Base-by-base conservation (phyloP, 1,139 yeast genomes). In the Suhomyces chickasaworum region DNA sequence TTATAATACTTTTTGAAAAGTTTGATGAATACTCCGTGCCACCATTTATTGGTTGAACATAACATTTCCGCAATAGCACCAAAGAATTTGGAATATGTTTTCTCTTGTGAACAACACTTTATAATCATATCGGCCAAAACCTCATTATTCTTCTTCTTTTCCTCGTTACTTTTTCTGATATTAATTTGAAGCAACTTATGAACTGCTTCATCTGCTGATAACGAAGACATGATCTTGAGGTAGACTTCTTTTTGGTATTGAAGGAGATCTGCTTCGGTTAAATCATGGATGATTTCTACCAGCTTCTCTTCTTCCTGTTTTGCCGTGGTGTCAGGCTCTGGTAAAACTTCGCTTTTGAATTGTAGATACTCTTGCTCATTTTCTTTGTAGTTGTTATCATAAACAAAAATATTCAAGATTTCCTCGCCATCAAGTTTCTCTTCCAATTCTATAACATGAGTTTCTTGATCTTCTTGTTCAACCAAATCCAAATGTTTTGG, bases 161-260 rank as follows among this genome's bases (percentile, higher is more conserved):
- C 77, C 37, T 75, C 74, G 18, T 65, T 63, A 0, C 65, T 63
- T 40, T 67, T 72, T 5, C 68, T 63, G 2, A 75, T 63, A 4
- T 73, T 65, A 15, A 84, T 60, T 57, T 77, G 78, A 37, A 88
- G 57, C 10, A 93, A 67, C 62, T 91, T 91, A 64, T 91, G 98
- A 0, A 89, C 90, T 0, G 96, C 95, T 70, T 93, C 99, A 55
- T 89, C 96, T 2, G 93, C 84, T 1, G 96, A 85, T 83, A 91
- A 80, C 46, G 97, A 84, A n/a, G 97, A 89, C 87, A 89, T 90
- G 25, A 93, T 72, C 0, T 95, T 85, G 39, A 90, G 70, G 57
- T 91, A 91, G 2, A 91, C 86, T 1, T 80, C 78, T 58, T 89
- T 87, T 53, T 89, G 87, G 53, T 81, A 80, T 42, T 81, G 80